Percentiles rank a stretch among this genome's conserved stretches.
Conservation (phyloP, 306 rosid genomes). For the Acacia crassicarpa region DNA sequence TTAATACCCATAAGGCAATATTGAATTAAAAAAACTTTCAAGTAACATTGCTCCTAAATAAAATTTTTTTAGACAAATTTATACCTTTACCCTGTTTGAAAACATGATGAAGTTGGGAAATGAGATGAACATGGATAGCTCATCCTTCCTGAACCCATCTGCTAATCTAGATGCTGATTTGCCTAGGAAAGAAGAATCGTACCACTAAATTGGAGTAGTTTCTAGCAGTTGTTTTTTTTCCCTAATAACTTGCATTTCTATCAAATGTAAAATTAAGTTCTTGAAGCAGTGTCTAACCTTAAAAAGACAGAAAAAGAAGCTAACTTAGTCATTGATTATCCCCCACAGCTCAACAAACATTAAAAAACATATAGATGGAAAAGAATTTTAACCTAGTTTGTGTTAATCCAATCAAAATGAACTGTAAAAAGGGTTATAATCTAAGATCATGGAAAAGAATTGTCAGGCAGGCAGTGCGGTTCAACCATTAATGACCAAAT, state of each 20-base stretch:
- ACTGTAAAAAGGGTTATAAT: neutral
- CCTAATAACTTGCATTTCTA: neutral
- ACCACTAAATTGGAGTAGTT: constrained; percentile 19
- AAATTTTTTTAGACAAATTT: too few relatives aligned
- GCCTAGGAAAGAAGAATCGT: constrained; percentile 21
- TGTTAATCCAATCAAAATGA: constrained; percentile 9
- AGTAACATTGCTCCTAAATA: too few relatives aligned
- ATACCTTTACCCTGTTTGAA: too few relatives aligned
- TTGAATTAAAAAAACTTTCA: too few relatives aligned
- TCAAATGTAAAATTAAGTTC: constrained; percentile 25
- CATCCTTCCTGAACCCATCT: neutral
- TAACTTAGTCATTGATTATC: neutral
- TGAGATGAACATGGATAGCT: neutral
- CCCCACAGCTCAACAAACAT: constrained; percentile 20
- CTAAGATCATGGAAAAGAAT: constrained; percentile 21
- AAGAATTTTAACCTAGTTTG: neutral
- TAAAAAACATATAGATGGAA: constrained; percentile 24
- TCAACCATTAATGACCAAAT: constrained; percentile 25
- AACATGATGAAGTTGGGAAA: neutral
- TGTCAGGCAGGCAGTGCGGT: neutral
- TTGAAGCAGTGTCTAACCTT: neutral
- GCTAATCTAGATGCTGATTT: neutral
- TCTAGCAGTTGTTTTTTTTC: neutral
- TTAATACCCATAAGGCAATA: too few relatives aligned
- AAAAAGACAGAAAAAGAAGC: neutral